phyloP scores from a whole-genome alignment of 106 monocot species.

The Agapanthus africanus region DNA sequence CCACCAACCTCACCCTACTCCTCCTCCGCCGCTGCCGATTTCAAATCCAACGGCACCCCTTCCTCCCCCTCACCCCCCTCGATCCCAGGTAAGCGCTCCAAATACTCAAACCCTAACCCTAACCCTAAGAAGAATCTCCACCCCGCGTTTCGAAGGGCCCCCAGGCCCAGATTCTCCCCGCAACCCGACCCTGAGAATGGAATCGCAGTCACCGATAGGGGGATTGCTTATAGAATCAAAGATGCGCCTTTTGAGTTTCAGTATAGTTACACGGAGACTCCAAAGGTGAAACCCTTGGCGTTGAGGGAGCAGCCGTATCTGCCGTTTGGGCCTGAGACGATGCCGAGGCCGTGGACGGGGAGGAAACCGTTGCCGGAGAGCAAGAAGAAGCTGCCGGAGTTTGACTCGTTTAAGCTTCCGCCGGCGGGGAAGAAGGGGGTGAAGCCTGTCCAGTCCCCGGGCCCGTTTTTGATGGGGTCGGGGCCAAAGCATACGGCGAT shows the following conservation, averaged over 20 bases:
- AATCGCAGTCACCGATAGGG: constrained; percentile 51
- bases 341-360: constrained; percentile 89
- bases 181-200: constrained; percentile 23
- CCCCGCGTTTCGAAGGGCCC: constrained; percentile 53
- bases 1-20: constrained; percentile 20
- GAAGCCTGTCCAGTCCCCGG: constrained; percentile 85
- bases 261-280: constrained; percentile 97
- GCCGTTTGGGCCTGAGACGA: constrained; percentile 83
- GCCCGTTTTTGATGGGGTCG: constrained; percentile 61
- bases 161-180: background rate
- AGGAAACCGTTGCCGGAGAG: constrained; percentile 62
- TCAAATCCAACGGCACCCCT: constrained; percentile 49
- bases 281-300: constrained; percentile 79
- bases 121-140: too few relatives aligned
- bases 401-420: constrained; percentile 79
- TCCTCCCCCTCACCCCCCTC: constrained; percentile 58
- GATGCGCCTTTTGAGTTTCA: constrained; percentile 90
- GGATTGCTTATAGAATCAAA: constrained; percentile 56
- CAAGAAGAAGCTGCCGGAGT: constrained; percentile 85
- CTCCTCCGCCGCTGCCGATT: too few relatives aligned
- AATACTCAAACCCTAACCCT: constrained; percentile 47
- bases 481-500: constrained; percentile 51
- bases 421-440: constrained; percentile 92
- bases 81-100: constrained; percentile 59
- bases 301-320: constrained; percentile 70